Base-by-base conservation (phyloP, 805 yeast genomes). In the Kuraishia capsulata region DNA sequence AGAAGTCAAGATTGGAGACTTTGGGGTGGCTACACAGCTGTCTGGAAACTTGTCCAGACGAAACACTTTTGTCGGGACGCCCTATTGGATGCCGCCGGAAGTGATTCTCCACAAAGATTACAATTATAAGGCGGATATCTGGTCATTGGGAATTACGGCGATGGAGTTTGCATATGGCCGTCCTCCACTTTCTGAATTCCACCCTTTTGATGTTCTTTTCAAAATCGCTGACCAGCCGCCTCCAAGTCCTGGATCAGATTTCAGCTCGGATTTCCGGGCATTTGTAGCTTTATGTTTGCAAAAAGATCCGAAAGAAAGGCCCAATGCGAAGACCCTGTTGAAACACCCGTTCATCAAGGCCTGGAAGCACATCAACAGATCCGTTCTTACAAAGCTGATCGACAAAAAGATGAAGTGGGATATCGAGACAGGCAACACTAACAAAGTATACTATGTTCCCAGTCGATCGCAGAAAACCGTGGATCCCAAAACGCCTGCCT, bases 21-120 rank as follows among this genome's bases (percentile, higher is more conserved):
- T 90, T 59, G 97, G 97, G 1, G 96, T 90, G 9, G 95, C 97
- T 1, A 85, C 97, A 1, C 83, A 79, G 48, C 67, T 61, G 4
- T 68, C 78, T 2, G 79, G 78, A 37, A 67, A 73, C 47, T 60
- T 75, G 41, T 66, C 74, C 14, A 66, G 76, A 41, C 40, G 66
- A 33, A 65, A 69, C 54, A 61, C 81, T 0, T 67, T 73, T 51
- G 79, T 74, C 3, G 81, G 81, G 0, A 74, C 81, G 0, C 80
- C 81, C 0, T 73, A 73, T 47, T 75, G 79, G 78, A 73, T 75
- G 80, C 76, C 81, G 1, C 81, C 81, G 0, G 81, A 75, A 40
- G 73, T 75, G 2, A 73, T 75, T 20, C 51, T 67, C 44, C 65
- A 52, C 50, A 71, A 75, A 45, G 75, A 71, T 43, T 73, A 78